These are phyloP conservation scores for Hypoxylon subgilvum DNA, from an alignment of 495 filamentous ascomycete species.

Conservation along the genomic window DNA sequence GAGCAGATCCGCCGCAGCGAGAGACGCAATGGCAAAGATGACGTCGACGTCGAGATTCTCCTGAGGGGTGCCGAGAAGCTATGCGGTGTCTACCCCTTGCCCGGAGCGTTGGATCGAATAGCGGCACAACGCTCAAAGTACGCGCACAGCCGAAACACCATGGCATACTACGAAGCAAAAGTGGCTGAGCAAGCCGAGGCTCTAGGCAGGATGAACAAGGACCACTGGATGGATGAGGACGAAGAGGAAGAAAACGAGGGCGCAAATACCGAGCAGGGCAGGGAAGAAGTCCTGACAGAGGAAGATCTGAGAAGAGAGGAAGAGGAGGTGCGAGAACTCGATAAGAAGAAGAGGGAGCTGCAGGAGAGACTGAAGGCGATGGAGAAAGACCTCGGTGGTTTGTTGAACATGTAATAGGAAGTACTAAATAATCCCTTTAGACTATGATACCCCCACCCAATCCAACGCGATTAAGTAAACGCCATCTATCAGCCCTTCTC, in stretches of 20 bases:
- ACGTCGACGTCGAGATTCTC: conserved; percentile 86
- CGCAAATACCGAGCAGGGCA: conserved; percentile 45
- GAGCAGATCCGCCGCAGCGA: conserved; percentile 73
- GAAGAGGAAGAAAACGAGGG: conserved; percentile 53
- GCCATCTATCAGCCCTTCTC: conserved; percentile 6
- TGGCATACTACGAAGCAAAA: conserved; percentile 77
- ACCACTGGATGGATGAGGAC: conserved; percentile 53
- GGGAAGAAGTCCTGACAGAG: conserved; percentile 64
- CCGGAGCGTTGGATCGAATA: conserved; percentile 83
- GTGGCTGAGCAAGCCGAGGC: conserved; percentile 79
- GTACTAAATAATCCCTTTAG: not conserved
- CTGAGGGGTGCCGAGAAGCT: conserved; percentile 90
- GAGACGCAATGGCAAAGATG: conserved; percentile 56
- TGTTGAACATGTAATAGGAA: conserved; percentile 54
- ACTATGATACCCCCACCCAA: conserved; percentile 32
- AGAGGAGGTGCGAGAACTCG: conserved; percentile 77
- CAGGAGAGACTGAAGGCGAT: conserved; percentile 80
- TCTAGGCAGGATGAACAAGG: conserved; percentile 73
- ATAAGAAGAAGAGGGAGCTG: conserved; percentile 74
- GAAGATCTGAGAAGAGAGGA: conserved; percentile 79
- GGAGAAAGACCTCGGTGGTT: conserved; percentile 77
- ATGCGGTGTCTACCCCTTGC: conserved; percentile 82
- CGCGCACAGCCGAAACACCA: conserved; percentile 71
- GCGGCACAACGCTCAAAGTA: conserved; percentile 72
- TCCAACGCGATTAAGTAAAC: conserved; percentile 19